Evolutionary conservation across 371 early-diverging fungal genomes (phyloP).

Genomic region (Mycotypha africana): DNA sequence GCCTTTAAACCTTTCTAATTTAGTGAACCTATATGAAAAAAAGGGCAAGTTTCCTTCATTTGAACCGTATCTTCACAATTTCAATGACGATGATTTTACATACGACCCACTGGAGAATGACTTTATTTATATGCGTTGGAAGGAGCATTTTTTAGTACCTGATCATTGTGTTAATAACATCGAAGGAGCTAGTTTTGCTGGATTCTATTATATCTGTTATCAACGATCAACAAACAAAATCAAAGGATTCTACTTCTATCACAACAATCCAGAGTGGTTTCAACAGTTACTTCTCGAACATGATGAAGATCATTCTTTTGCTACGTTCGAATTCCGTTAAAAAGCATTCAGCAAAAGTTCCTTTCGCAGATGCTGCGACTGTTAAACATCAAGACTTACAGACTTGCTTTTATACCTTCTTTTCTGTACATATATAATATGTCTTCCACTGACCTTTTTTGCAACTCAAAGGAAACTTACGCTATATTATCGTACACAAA

Average conservation of each 20-base stretch:
- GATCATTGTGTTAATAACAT: constrained; percentile 85
- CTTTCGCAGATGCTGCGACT: too few species aligned
- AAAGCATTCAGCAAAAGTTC: too few species aligned
- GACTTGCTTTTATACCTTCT: background rate
- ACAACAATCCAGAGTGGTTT: constrained; percentile 75
- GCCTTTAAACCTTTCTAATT: too few species aligned
- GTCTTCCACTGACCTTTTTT: too few species aligned
- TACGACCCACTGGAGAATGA: constrained; percentile 70
- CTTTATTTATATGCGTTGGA: constrained; percentile 95
- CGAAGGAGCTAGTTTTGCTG: constrained; percentile 90
- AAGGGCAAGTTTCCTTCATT: constrained; percentile 68
- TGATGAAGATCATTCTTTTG: constrained; percentile 46
- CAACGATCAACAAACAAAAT: constrained; percentile 73
- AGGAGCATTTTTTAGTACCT: constrained; percentile 94
- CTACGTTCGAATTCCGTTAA: constrained; percentile 64
- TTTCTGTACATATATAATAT: too few species aligned
- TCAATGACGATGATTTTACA: constrained; percentile 64
- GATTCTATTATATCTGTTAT: constrained; percentile 93
- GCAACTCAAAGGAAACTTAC: too few species aligned
- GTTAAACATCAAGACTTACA: too few species aligned
- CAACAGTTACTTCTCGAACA: constrained; percentile 77
- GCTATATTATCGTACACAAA: too few species aligned
- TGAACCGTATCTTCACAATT: constrained; percentile 47
- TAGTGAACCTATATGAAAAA: background rate
- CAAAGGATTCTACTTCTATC: constrained; percentile 84